These are phyloP conservation scores for Solanum sejunctum DNA, from an alignment of 257 asterid species.

Conservation along the genomic window DNA sequence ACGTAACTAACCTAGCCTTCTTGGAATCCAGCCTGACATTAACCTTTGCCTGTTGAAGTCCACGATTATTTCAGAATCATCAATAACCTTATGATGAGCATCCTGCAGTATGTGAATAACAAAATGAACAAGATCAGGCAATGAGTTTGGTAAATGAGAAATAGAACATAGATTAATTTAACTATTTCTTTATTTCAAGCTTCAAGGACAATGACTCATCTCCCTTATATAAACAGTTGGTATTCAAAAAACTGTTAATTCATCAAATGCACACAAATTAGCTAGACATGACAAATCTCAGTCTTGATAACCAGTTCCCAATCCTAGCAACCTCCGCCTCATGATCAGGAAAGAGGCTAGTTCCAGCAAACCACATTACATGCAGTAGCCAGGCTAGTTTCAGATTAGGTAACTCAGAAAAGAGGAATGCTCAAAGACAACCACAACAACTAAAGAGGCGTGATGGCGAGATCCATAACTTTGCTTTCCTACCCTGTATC, in stretches of 20 bases:
- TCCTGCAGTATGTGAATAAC: slow-evolving; percentile 29
- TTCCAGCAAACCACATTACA: background rate
- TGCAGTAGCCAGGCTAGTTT: background rate
- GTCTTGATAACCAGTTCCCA: background rate
- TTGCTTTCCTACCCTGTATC: background rate
- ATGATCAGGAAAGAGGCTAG: background rate
- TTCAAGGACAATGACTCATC: background rate
- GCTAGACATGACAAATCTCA: background rate
- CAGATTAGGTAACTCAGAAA: background rate
- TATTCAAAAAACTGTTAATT: background rate
- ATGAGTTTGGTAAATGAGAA: background rate
- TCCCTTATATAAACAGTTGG: background rate
- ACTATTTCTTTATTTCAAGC: background rate
- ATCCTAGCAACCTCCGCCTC: background rate
- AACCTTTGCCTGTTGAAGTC: slow-evolving; percentile 90
- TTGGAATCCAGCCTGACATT: slow-evolving; percentile 99
- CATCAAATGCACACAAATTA: background rate
- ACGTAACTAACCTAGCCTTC: slow-evolving; percentile 65
- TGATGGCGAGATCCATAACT: background rate
- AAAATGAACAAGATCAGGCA: slow-evolving; percentile 1
- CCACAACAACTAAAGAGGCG: background rate
- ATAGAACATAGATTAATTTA: background rate
- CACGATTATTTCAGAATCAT: slow-evolving; percentile 85
- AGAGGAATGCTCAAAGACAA: background rate
- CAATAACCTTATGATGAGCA: slow-evolving; percentile 68